Evolutionary conservation across 179 eudicot genomes (phyloP).

Genomic region (Amaranthus tricolor): DNA sequence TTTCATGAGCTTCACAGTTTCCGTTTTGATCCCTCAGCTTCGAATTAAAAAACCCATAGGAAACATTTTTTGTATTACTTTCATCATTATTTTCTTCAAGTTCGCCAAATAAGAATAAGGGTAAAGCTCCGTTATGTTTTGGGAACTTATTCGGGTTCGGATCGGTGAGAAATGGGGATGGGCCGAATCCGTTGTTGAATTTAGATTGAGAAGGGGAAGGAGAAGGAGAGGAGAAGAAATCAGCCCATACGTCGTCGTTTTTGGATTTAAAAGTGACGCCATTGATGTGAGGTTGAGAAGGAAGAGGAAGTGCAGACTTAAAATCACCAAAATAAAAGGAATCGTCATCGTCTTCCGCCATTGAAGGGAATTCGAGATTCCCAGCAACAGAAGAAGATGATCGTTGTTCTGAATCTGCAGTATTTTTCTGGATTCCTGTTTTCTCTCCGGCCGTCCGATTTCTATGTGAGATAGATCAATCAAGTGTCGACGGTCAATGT

Average conservation of each 20-base stretch:
- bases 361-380: slow-evolving; percentile 15
- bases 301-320: slow-evolving; percentile 34
- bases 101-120: slow-evolving; percentile 69
- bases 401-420: not conserved
- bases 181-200: slow-evolving; percentile 24
- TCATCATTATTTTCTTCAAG: slow-evolving; percentile 33
- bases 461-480: not conserved
- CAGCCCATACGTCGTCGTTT: slow-evolving; percentile 63
- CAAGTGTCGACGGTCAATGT: not conserved
- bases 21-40: slow-evolving; percentile 8
- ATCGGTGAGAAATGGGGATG: slow-evolving; percentile 13
- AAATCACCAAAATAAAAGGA: slow-evolving; percentile 51
- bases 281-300: slow-evolving; percentile 26
- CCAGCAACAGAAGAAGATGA: not conserved
- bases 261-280: slow-evolving; percentile 24
- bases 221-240: slow-evolving; percentile 40
- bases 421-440: not conserved
- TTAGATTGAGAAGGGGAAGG: slow-evolving; percentile 24
- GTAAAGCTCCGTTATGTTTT: slow-evolving; percentile 63
- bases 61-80: slow-evolving; percentile 1
- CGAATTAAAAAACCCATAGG: slow-evolving; percentile 17
- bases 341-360: slow-evolving; percentile 45
- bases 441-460: not conserved
- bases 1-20: slow-evolving; percentile 8
- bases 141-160: slow-evolving; percentile 20